Base-by-base conservation (phyloP, 1,284 basidiomycete genomes). In the Agroathelia rolfsii region DNA sequence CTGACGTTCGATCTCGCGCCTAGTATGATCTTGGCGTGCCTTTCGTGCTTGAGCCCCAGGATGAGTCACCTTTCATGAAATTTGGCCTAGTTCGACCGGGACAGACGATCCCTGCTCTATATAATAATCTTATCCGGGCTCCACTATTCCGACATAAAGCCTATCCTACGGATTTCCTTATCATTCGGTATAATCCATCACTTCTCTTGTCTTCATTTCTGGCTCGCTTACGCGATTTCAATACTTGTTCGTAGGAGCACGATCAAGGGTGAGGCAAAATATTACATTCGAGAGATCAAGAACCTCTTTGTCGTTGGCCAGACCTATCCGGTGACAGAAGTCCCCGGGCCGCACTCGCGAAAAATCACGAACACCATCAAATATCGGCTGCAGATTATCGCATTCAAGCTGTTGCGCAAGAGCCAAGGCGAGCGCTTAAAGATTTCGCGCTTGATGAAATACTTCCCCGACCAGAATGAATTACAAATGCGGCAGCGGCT, bases 381-480 rank as follows among this genome's bases (percentile, higher is more conserved):
- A 54, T 78, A 80, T 49, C 76, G 94, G 12, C 66, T 97, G 23
- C 90, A 95, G 59, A 92, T 90, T 38, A 94, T 98, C 38, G 90
- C 94, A 0, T 95, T 88, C 72, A 89, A 93, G 51, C 67, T 98
- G 9, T 69, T 95, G 34, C 74, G 77, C 57, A 93, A 93, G 60
- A 92, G 85, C 46, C 70, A 73, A 36, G 80, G 82, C 34, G 84
- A 94, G 53, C 75, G 90, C 14, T 70, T 98, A 46, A 95, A 96
- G 64, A 93, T 97, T 33, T 82, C 83, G 13, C 72, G 88, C 31
- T 54, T 98, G 40, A 88, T 96, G 78, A 90, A 92, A 55, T 97
- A 97, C 59, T 98, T 98, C 58, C 93, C 93, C 1, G 94, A 97
- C 55, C 93, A 97, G 59, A 96, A 96, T 45, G 94, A 98, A 58